Percentiles rank a stretch among this genome's conserved stretches.
phyloP scores from a whole-genome alignment of 1,284 basidiomycete species.

The Entoloma clypeatum region DNA sequence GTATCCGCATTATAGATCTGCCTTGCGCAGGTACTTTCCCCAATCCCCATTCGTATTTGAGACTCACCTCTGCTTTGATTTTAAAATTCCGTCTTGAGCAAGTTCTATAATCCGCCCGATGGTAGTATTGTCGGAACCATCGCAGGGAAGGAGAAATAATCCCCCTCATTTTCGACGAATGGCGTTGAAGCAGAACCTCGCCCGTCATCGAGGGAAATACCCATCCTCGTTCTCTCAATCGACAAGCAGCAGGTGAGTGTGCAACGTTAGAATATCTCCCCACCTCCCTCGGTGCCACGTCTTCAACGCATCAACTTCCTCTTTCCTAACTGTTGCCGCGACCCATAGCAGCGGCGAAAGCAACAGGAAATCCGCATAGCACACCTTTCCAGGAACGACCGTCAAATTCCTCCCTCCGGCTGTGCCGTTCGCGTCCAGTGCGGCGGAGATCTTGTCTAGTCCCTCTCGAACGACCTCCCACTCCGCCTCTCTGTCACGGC shows the following conservation, averaged over 20 bases:
- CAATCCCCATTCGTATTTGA: too few relatives aligned
- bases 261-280: constrained; percentile 7
- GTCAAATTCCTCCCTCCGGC: constrained; percentile 6
- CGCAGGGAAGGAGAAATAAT: too few relatives aligned
- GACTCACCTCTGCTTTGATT: too few relatives aligned
- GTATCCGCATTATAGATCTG: too few relatives aligned
- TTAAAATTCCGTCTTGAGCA: too few relatives aligned
- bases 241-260: constrained; percentile 3
- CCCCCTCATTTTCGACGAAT: too few relatives aligned
- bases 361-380: constrained; percentile 12
- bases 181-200: too few relatives aligned
- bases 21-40: too few relatives aligned
- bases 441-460: constrained; percentile 10
- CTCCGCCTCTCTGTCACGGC: constrained; percentile 9
- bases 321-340: constrained; percentile 5
- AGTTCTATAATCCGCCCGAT: too few relatives aligned
- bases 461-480: constrained; percentile 10
- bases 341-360: constrained; percentile 12
- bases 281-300: constrained; percentile 15
- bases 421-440: constrained; percentile 10
- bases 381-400: constrained; percentile 11
- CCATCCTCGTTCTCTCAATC: too few relatives aligned
- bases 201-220: too few relatives aligned
- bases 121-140: too few relatives aligned
- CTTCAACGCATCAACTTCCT: constrained; percentile 9